Percentiles rank a stretch among this genome's conserved stretches.
phyloP scores from a whole-genome alignment of 768 basidiomycete species.

The Auriscalpium orientale region DNA sequence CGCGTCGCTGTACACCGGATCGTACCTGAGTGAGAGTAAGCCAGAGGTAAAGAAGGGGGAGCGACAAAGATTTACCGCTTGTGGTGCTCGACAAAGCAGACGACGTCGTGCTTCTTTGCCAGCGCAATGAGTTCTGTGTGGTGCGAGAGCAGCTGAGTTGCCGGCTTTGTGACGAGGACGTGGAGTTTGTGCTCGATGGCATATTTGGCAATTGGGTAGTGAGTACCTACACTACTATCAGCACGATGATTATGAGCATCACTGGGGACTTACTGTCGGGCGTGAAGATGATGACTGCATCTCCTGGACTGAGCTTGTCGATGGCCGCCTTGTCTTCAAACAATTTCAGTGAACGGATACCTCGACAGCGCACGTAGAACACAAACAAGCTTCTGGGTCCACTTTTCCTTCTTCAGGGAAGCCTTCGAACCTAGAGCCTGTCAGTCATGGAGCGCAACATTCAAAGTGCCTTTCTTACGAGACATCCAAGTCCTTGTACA shows the following conservation, averaged over 20 bases:
- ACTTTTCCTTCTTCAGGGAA: slow-evolving; percentile 65
- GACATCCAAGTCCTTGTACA: slow-evolving; percentile 83
- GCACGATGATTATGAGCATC: neutral
- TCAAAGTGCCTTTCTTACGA: slow-evolving; percentile 38
- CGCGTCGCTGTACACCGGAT: slow-evolving; percentile 91
- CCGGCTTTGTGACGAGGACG: slow-evolving; percentile 90
- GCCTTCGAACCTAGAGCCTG: slow-evolving; percentile 53
- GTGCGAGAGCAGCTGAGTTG: slow-evolving; percentile 77
- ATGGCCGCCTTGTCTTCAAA: slow-evolving; percentile 74
- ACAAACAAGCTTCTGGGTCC: slow-evolving; percentile 79
- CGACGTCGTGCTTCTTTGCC: slow-evolving; percentile 70
- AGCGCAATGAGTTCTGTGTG: slow-evolving; percentile 73
- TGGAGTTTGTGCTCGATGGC: slow-evolving; percentile 82
- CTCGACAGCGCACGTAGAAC: neutral
- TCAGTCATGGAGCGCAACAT: no score
- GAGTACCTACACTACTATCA: slow-evolving; percentile 48
- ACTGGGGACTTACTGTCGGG: slow-evolving; percentile 58
- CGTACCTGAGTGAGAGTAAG: slow-evolving; percentile 43
- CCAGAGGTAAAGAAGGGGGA: neutral
- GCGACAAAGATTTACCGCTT: slow-evolving; percentile 47
- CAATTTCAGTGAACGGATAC: neutral
- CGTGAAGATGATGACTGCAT: slow-evolving; percentile 90
- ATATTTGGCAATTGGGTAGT: slow-evolving; percentile 77
- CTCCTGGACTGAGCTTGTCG: slow-evolving; percentile 66
- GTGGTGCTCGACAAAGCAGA: slow-evolving; percentile 94